A percentile compares a stretch with the other conserved stretches of the same genome.
These are phyloP conservation scores for Vaccinium macrocarpon DNA, from an alignment of 148 eudicot genomes.

Conservation along the genomic window DNA sequence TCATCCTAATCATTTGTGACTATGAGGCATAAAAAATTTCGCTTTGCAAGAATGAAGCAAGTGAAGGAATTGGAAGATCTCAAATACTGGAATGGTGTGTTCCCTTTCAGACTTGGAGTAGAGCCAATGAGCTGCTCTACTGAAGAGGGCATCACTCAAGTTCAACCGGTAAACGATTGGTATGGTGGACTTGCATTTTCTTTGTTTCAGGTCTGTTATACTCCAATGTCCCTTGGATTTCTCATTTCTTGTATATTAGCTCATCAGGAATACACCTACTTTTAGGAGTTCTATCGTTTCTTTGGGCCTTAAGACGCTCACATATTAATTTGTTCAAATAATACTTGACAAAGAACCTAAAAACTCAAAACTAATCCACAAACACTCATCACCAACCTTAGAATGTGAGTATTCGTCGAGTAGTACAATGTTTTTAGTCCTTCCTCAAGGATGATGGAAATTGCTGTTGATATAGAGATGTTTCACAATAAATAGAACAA, in stretches of 20 bases:
- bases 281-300: background rate
- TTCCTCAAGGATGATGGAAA: background rate
- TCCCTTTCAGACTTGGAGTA: background rate
- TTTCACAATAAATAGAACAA: background rate
- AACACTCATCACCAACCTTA: too few species aligned
- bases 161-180: background rate
- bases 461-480: background rate
- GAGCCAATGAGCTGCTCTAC: background rate
- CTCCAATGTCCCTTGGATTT: background rate
- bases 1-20: too few species aligned
- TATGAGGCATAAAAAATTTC: too few species aligned
- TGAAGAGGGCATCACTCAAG: background rate
- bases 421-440: background rate
- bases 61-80: too few species aligned
- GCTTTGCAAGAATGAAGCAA: too few species aligned
- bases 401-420: background rate
- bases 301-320: too few species aligned
- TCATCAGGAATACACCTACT: background rate
- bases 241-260: background rate
- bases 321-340: too few species aligned
- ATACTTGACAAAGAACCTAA: too few species aligned
- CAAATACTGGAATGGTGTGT: too few species aligned
- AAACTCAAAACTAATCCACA: too few species aligned
- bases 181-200: background rate
- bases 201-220: background rate